Percentiles rank a stretch among this genome's conserved stretches.
phyloP scores from a whole-genome alignment of 139 green algal species.

The Gonium pectorale region DNA sequence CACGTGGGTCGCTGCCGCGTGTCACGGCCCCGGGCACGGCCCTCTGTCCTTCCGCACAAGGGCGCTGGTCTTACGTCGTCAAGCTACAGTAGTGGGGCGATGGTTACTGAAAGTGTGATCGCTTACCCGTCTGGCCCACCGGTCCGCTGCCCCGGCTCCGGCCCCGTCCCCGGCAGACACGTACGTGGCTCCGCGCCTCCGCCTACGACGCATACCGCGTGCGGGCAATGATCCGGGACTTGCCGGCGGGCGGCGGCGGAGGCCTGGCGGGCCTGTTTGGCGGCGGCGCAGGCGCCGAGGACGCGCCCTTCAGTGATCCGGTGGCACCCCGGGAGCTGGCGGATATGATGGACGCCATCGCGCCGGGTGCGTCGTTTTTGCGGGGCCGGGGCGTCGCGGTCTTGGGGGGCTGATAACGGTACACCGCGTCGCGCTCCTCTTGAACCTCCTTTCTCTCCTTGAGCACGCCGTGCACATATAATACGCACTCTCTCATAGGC shows the following conservation, averaged over 20 bases:
- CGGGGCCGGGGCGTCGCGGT: neutral
- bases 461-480: too few species aligned
- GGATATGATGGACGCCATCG: conserved; percentile 6
- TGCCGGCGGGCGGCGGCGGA: neutral
- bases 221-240: conserved; percentile 6
- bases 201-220: conserved; percentile 28
- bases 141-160: neutral
- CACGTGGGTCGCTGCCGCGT: too few species aligned
- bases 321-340: neutral
- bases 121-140: too few species aligned
- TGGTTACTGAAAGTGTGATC: too few species aligned
- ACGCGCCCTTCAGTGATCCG: conserved; percentile 20
- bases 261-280: neutral
- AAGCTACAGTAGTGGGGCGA: too few species aligned
- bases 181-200: conserved; percentile 32
- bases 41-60: too few species aligned
- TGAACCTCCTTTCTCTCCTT: too few species aligned
- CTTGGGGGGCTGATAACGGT: neutral
- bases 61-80: too few species aligned
- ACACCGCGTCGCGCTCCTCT: too few species aligned
- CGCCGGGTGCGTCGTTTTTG: neutral
- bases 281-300: neutral
- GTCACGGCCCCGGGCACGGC: too few species aligned
- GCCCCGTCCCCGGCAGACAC: neutral
- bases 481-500: too few species aligned